Conservation (phyloP, 2,329 filamentous ascomycete species). For the Apiospora sp. region DNA sequence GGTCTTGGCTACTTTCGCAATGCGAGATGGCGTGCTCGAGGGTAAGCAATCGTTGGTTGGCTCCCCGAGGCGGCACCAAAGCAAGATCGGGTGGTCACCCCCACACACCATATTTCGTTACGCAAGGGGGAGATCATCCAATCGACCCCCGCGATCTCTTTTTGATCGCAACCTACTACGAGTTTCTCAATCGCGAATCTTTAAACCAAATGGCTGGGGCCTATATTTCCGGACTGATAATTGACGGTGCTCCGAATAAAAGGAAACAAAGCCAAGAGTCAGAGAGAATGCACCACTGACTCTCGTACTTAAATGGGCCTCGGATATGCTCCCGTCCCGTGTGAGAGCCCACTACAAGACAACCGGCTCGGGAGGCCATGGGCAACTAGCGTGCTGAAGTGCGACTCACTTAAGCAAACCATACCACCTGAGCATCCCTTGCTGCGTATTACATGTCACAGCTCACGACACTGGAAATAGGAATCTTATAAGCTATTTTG, state of each 20-base stretch:
- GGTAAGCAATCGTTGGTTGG: not conserved
- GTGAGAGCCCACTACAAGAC: not conserved
- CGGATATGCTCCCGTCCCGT: not conserved
- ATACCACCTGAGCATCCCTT: not conserved
- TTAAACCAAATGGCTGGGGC: not conserved
- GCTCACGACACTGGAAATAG: too few species aligned
- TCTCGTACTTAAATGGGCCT: not conserved
- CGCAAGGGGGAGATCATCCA: not conserved
- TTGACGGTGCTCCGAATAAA: not conserved
- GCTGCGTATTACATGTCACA: not conserved
- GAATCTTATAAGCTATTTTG: too few species aligned
- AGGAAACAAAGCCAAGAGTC: slow-evolving; percentile 7
- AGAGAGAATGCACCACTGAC: not conserved
- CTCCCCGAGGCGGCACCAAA: not conserved
- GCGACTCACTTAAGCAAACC: too few species aligned
- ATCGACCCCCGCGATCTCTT: not conserved
- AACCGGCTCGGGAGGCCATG: too few species aligned
- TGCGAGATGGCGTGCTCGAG: slow-evolving; percentile 4
- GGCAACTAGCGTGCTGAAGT: not conserved
- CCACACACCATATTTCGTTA: not conserved
- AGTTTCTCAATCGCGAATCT: not conserved
- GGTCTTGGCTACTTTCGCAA: not conserved
- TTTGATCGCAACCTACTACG: not conserved
- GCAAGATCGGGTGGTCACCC: not conserved
- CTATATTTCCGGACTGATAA: not conserved